Conservation (phyloP, 345 rosid genomes). For the Arabis hirsuta region DNA sequence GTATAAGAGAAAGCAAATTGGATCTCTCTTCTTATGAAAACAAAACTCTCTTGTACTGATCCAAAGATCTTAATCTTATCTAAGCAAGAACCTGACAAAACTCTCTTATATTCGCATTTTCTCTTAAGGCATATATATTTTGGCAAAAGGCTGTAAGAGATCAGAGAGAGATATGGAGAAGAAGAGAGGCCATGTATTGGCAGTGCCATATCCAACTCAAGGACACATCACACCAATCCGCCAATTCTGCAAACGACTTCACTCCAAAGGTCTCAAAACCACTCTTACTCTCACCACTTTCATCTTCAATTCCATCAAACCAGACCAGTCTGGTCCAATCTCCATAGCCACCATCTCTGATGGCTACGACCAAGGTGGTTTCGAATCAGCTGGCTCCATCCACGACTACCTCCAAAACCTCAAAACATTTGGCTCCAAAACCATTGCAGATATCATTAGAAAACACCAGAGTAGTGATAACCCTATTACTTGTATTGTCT, state of each 20-base stretch:
- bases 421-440: constrained; percentile 51
- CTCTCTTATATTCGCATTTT: not conserved
- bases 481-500: constrained; percentile 52
- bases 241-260: constrained; percentile 62
- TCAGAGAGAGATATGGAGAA: constrained; percentile 28
- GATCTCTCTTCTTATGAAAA: not conserved
- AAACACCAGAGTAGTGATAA: constrained; percentile 37
- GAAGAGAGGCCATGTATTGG: constrained; percentile 43
- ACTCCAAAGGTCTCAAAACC: constrained; percentile 52
- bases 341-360: constrained; percentile 32
- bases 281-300: constrained; percentile 47
- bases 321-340: constrained; percentile 26
- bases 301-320: constrained; percentile 45
- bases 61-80: constrained; percentile 27
- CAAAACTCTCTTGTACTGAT: constrained; percentile 10
- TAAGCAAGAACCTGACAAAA: constrained; percentile 17
- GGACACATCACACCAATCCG: constrained; percentile 62
- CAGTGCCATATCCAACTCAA: constrained; percentile 49
- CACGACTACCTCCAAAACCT: constrained; percentile 46
- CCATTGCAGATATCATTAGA: constrained; percentile 51
- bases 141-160: constrained; percentile 7
- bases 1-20: too few relatives aligned
- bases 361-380: constrained; percentile 33
- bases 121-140: constrained; percentile 2
- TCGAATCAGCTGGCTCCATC: constrained; percentile 13